Percentiles rank a stretch among this genome's conserved stretches.
Evolutionary conservation across 2,329 filamentous ascomycete species (phyloP).

Genomic region (Byssoonygena ceratinophila): DNA sequence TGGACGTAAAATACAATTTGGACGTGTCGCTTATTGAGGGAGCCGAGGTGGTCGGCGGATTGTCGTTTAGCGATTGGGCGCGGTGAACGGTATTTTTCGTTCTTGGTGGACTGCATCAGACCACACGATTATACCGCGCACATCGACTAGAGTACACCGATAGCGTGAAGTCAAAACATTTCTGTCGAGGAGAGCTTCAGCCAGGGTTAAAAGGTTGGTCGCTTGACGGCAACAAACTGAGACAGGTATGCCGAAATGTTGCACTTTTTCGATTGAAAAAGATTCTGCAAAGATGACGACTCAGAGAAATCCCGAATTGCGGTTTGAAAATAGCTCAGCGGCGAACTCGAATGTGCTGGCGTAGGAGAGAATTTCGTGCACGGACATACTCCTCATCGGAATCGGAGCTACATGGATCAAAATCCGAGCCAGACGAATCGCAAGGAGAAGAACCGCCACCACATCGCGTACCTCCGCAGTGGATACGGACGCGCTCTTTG

Average conservation of each 20-base stretch:
- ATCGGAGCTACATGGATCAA: slow-evolving; percentile 59
- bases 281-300: no score
- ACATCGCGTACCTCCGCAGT: slow-evolving; percentile 83
- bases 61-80: neutral
- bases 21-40: neutral
- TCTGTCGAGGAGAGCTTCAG: neutral
- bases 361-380: slow-evolving; percentile 28
- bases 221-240: neutral
- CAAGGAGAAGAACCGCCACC: slow-evolving; percentile 58
- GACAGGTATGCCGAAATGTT: neutral
- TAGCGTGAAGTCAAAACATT: neutral
- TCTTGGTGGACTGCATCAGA: no score
- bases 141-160: no score
- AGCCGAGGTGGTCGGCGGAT: neutral
- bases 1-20: neutral
- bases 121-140: no score
- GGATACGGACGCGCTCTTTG: slow-evolving; percentile 87
- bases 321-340: neutral
- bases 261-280: neutral
- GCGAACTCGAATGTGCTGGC: slow-evolving; percentile 28
- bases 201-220: neutral
- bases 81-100: no score
- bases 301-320: no score
- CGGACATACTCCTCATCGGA: slow-evolving; percentile 32
- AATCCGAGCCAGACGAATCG: slow-evolving; percentile 40